Percentiles rank a stretch among this genome's conserved stretches.
Evolutionary conservation across 2,329 filamentous ascomycete species (phyloP).

Genomic region (Xylaria sp.): DNA sequence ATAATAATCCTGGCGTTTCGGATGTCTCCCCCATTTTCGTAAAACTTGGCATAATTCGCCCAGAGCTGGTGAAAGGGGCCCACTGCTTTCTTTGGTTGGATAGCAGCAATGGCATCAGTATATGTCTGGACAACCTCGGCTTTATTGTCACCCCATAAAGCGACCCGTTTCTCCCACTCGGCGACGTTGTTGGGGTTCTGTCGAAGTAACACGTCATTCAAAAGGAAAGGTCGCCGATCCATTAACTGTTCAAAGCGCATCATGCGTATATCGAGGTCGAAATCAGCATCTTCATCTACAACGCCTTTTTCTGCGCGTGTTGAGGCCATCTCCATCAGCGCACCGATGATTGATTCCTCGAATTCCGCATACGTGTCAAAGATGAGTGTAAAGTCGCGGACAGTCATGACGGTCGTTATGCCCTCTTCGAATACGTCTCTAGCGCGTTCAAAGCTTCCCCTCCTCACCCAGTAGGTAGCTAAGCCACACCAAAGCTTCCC

Average conservation of each 20-base stretch:
- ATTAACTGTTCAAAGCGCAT: constrained; percentile 97
- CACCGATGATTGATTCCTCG: constrained; percentile 92
- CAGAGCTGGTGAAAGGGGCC: constrained; percentile 95
- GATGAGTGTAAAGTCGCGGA: constrained; percentile 93
- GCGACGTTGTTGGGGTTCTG: constrained; percentile 96
- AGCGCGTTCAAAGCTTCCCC: constrained; percentile 89
- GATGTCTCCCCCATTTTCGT: constrained; percentile 85
- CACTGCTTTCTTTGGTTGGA: constrained; percentile 91
- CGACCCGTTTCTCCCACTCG: constrained; percentile 98
- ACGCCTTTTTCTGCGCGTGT: constrained; percentile 78
- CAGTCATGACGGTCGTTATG: constrained; percentile 97
- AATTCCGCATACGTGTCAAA: constrained; percentile 98
- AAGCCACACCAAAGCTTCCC: constrained; percentile 95
- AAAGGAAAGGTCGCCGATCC: constrained; percentile 92
- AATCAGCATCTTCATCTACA: constrained; percentile 82
- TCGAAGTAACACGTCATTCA: constrained; percentile 92
- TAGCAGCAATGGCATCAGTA: constrained; percentile 88
- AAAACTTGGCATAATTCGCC: constrained; percentile 97
- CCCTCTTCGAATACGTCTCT: constrained; percentile 95
- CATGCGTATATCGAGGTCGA: constrained; percentile 95
- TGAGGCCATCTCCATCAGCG: constrained; percentile 87
- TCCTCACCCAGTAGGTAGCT: constrained; percentile 95
- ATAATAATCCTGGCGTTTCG: constrained; percentile 88
- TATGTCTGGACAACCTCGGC: constrained; percentile 92
- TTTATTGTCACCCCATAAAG: constrained; percentile 92